Conservation (phyloP, 1,284 basidiomycete genomes). For the Cryptococcus hybrid region DNA sequence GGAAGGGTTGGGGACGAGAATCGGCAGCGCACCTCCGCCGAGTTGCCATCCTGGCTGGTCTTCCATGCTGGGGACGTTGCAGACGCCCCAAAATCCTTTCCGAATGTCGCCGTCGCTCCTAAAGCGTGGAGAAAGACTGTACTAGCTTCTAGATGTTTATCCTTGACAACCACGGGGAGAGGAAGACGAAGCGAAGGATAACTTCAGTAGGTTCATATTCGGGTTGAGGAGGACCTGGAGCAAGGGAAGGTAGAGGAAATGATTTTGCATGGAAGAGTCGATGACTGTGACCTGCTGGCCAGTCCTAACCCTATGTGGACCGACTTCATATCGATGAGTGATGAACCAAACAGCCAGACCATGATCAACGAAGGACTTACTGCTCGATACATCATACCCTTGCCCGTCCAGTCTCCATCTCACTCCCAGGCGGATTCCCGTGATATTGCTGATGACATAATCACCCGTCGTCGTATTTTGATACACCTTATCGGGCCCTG, state of each 20-base stretch:
- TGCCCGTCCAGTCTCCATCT: slow-evolving; percentile 74
- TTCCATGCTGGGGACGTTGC: too few relatives aligned
- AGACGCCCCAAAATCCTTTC: slow-evolving; percentile 37
- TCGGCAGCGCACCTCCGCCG: slow-evolving; percentile 6
- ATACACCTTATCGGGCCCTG: slow-evolving; percentile 63
- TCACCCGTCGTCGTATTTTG: slow-evolving; percentile 63
- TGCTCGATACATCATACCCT: slow-evolving; percentile 78
- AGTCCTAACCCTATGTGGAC: slow-evolving; percentile 71
- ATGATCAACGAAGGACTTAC: slow-evolving; percentile 54
- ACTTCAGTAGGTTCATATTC: slow-evolving; percentile 23
- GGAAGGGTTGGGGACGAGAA: slow-evolving; percentile 5
- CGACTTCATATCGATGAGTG: slow-evolving; percentile 55
- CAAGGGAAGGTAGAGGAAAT: slow-evolving; percentile 53
- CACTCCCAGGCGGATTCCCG: slow-evolving; percentile 71
- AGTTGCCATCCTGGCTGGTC: too few relatives aligned
- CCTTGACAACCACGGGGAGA: too few relatives aligned
- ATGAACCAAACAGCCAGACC: neutral
- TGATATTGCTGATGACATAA: slow-evolving; percentile 65
- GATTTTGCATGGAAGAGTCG: slow-evolving; percentile 54
- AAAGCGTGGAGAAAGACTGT: slow-evolving; percentile 52
- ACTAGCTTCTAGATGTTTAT: too few relatives aligned
- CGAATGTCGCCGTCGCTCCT: slow-evolving; percentile 69
- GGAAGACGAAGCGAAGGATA: slow-evolving; percentile 25
- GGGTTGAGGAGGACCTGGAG: slow-evolving; percentile 27
- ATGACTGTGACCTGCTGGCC: slow-evolving; percentile 79